Percentiles rank a stretch among this genome's conserved stretches.
phyloP scores from a whole-genome alignment of 805 yeast species.

The Diddensiella santjacobensis region DNA sequence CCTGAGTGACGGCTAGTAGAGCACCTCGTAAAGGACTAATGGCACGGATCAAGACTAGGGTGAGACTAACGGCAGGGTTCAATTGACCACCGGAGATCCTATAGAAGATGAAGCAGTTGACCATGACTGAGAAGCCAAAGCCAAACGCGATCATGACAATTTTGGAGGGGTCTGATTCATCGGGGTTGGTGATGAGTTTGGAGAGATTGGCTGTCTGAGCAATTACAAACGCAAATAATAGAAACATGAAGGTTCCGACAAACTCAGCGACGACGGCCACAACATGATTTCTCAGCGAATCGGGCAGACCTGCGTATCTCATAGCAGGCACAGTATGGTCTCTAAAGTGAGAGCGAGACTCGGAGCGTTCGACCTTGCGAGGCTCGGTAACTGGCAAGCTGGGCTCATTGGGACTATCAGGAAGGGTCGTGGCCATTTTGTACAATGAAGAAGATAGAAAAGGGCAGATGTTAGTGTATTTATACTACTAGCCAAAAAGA shows the following conservation, averaged over 20 bases:
- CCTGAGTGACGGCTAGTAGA: constrained; percentile 62
- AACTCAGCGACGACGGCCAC: constrained; percentile 78
- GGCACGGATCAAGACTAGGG: constrained; percentile 69
- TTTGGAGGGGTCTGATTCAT: constrained; percentile 59
- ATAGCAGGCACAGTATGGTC: background rate
- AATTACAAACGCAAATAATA: constrained; percentile 77
- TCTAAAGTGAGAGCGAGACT: background rate
- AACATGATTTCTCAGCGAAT: constrained; percentile 52
- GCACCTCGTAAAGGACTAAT: constrained; percentile 68
- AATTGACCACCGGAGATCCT: constrained; percentile 85
- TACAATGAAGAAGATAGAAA: background rate
- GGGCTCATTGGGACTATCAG: constrained; percentile 8
- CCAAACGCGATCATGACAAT: constrained; percentile 79
- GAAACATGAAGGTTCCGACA: constrained; percentile 78
- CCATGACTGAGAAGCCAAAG: constrained; percentile 81
- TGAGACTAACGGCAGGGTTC: constrained; percentile 82
- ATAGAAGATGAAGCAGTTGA: constrained; percentile 62
- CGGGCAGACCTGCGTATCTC: constrained; percentile 36
- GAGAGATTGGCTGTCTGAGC: constrained; percentile 78
- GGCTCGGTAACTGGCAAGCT: constrained; percentile 14
- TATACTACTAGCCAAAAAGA: too few species aligned
- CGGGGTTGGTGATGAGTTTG: constrained; percentile 26
- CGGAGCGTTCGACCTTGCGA: constrained; percentile 8
- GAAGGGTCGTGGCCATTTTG: background rate
- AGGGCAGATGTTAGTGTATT: too few species aligned